These are phyloP conservation scores for Warburgia ugandensis DNA, from an alignment of 164 flowering plant genomes.

Conservation along the genomic window DNA sequence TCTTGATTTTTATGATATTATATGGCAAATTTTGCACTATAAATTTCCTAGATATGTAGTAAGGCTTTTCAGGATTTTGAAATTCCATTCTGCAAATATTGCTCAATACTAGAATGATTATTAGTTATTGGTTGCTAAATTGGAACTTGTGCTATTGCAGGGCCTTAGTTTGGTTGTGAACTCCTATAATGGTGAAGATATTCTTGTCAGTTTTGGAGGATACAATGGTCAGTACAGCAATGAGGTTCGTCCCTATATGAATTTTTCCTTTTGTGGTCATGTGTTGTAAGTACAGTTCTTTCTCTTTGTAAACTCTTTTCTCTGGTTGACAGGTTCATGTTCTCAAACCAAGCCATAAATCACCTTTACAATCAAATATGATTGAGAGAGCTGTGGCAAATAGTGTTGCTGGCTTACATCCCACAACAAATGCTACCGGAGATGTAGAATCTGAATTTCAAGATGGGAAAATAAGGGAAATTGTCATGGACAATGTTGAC, in stretches of 20 bases:
- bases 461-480: constrained; percentile 87
- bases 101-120: constrained; percentile 3
- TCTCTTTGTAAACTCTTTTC: constrained; percentile 8
- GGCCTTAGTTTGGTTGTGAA: constrained; percentile 88
- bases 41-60: too few relatives aligned
- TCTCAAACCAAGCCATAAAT: constrained; percentile 91
- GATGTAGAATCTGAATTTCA: constrained; percentile 72
- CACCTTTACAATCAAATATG: constrained; percentile 67
- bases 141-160: constrained; percentile 30
- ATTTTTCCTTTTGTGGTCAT: constrained; percentile 4
- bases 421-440: constrained; percentile 65
- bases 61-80: neutral
- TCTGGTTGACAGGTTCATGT: constrained; percentile 54
- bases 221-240: constrained; percentile 95
- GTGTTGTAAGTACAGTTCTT: neutral
- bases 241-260: constrained; percentile 44
- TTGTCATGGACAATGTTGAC: constrained; percentile 66
- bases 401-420: constrained; percentile 69
- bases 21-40: too few relatives aligned
- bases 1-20: too few relatives aligned
- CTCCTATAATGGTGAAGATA: constrained; percentile 76
- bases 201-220: constrained; percentile 94
- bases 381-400: constrained; percentile 55
- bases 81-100: too few relatives aligned
- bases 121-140: constrained; percentile 6